Evolutionary conservation across 2,329 filamentous ascomycete species (phyloP), one percentile per base, ranked within the genome.

Genomic region (Calonectria montana): DNA sequence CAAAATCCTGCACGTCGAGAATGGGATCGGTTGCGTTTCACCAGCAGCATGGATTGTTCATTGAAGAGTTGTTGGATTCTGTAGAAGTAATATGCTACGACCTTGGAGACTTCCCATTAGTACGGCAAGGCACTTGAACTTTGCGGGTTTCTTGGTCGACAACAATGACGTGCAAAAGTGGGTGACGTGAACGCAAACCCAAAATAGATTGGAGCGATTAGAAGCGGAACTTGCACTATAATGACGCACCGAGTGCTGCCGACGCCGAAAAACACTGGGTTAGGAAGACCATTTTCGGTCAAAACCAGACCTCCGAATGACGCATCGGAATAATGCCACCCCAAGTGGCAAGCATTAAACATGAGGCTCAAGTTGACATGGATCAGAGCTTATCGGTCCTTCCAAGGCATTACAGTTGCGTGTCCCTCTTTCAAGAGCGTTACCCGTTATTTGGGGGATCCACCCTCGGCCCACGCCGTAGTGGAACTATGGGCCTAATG

Each of bases 331-430:
- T 16, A 59, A 25, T 47, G 57, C 61, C 16, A 47, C 48, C 39
- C 41, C 27, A 18, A 8, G 13, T 39, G 61, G 59, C 50, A 50
- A 41, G 67, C 39, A n/a, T 65, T 31, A 31, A 65, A 43, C 61
- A 61, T 69, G 67, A 65, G 67, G 67, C 67, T 69, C 67, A 69
- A 68, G 31, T 23, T 45, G 48, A 69, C 47, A 59, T 65, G 59
- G 59, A 65, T 57, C 59, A 59, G 41, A 45, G 47, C 61, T 59
- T 69, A 59, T 69, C 61, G 67, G 61, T 59, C 67, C 67, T 50
- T 65, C 48, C 48, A 41, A 50, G 18, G 35, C 29, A 35, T 43
- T 45, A 29, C 31, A 65, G 67, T 69, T 48, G 61, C 67, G 50
- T 68, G 66, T 63, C 65, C 29, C 18, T 18, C 48, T 41, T 18